Evolutionary conservation across 1,284 basidiomycete species (phyloP).

Genomic region (Trametes hirsuta): DNA sequence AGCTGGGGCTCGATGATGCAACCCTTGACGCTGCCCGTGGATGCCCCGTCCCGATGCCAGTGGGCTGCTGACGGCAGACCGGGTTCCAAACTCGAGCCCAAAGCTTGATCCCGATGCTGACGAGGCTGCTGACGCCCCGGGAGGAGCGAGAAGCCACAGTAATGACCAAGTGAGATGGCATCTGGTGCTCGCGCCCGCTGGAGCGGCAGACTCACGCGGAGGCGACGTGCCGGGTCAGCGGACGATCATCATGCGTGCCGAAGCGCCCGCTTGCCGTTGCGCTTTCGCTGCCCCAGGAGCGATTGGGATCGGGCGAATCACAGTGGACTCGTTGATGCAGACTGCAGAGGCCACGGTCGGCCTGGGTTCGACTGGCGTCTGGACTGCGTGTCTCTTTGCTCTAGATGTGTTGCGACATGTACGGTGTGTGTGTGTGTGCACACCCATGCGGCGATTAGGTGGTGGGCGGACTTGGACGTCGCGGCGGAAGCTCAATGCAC

Average conservation of each 20-base stretch:
- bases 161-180: background rate
- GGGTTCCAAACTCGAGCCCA: background rate
- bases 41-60: background rate
- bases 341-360: constrained; percentile 11
- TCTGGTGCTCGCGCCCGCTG: background rate
- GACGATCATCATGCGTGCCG: background rate
- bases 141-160: background rate
- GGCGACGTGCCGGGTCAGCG: background rate
- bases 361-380: constrained; percentile 7
- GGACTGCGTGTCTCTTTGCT: background rate
- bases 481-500: background rate
- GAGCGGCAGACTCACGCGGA: background rate
- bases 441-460: background rate
- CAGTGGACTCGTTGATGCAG: background rate
- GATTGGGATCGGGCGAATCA: constrained; percentile 8
- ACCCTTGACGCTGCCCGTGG: background rate
- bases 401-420: too few species aligned
- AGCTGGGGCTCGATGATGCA: background rate
- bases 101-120: background rate
- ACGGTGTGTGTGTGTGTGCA: too few species aligned
- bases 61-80: background rate
- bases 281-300: background rate
- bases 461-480: background rate
- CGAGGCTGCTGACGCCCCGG: background rate
- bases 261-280: background rate